Evolutionary conservation across 164 flowering plant genomes (phyloP), one percentile per base, ranked within the genome.

Genomic region (Warburgia ugandensis): DNA sequence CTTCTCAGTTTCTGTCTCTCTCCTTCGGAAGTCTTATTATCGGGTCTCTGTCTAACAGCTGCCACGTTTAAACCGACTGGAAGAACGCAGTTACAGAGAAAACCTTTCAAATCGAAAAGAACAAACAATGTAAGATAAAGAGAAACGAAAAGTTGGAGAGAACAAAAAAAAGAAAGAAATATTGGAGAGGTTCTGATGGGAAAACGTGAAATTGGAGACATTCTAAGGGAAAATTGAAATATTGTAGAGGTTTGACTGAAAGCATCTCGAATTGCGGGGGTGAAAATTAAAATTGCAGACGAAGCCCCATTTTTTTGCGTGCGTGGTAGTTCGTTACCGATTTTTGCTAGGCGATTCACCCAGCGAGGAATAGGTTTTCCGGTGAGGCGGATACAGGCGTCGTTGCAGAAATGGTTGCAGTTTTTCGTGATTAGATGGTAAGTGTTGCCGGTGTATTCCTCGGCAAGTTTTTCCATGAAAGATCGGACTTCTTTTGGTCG

Each of bases 381-480:
- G 21, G 83, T 82, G 39, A 90, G 76, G 35, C 62, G 74, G 66
- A 29, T 29, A 49, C 77, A 73, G 20, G 84, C 84, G 50, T 90
- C 97, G 55, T 86, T 80, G n/a, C 87, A 77, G 58, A 90, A 90
- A 67, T 90, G 96, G 73, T 90, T 90, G 79, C 97, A 90, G 38
- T 90, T 90, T 68, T 90, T 90, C 29, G 82, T 80, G 71, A 90
- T 86, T 65, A 90, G 70, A 81, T 90, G 88, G 56, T 90, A 86
- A 1, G 92, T 68, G 55, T 90, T 83, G 22, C 97, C 97, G 54
- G 77, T 83, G 65, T 82, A 90, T 50, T 76, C 66, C 43, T 61
- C 60, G 44, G 96, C 71, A 36, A 90, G 57, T 25, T 70, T 70
- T 59, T 84, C 91, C 73, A 90, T 86, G 65, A 82, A 83, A 17